Evolutionary conservation across 176 grass and related monocot genomes (phyloP), one percentile per base, ranked within the genome.

Genomic region (Oryza meyeriana): DNA sequence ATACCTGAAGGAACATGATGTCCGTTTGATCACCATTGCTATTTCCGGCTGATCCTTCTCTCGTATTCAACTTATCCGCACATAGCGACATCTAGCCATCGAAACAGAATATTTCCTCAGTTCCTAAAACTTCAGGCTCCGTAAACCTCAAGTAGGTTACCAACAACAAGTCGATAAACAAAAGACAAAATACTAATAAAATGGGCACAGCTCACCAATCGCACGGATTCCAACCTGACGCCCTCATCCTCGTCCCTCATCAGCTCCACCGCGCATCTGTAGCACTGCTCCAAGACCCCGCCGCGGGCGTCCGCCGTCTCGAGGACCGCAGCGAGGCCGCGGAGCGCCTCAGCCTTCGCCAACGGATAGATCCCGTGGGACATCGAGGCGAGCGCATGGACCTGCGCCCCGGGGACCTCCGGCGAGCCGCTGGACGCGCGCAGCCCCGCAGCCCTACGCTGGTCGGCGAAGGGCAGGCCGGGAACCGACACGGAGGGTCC

Each of bases 1-100:
- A 63, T 90, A 97, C 94, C 87, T 92, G 92, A 78, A 88, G 73
- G 76, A 97, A 97, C 79, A 94, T 84, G 24, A 68, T 31, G 87
- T 94, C 83, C 50, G 88, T 85, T 57, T 78, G 74, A 42, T 79
- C 88, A 61, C 24, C 75, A 40, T 84, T 38, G 18, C 58, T 66
- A 20, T 80, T 72, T 18, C 28, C 80, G 2, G 26, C 58, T 6
- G 66, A 11, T 61, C 82, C 75, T 62, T 89, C 64, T 30, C 58
- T 92, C 40, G 41, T 84, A 22, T 61, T 66, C 64, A 94, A 73
- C 61, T 88, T 84, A 61, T 89, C 72, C 20, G 61, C 88, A 76
- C 95, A 98, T 12, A 89, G 35, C 30, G 72, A 77, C 48, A 89
- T 29, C 95, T 98, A 81, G 28, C 26, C 82, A 92, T 28, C 4